These are phyloP conservation scores for Cystobasidium sp. DNA, from an alignment of 1,284 basidiomycete genomes.

Conservation along the genomic window DNA sequence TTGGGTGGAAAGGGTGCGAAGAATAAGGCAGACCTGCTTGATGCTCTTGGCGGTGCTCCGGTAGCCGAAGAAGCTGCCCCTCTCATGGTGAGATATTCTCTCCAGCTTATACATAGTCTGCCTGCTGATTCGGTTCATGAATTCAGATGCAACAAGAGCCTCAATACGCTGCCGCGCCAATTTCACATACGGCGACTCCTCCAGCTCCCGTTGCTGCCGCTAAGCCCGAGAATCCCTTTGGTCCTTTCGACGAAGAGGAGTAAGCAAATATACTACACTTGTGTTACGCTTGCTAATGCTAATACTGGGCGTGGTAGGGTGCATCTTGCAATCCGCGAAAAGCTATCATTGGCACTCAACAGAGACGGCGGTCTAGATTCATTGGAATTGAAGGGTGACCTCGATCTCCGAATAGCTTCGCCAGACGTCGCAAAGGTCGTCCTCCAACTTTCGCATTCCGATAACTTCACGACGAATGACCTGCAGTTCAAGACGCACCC, in stretches of 20 bases:
- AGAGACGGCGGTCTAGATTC: conserved; percentile 89
- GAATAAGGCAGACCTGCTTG: conserved; percentile 73
- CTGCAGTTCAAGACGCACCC: conserved; percentile 97
- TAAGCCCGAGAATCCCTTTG: conserved; percentile 57
- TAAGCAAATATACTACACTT: conserved; percentile 55
- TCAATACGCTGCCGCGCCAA: conserved; percentile 48
- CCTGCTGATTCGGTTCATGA: conserved; percentile 12
- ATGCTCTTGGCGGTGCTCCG: conserved; percentile 77
- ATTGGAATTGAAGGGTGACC: conserved; percentile 90
- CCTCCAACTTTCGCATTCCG: conserved; percentile 69
- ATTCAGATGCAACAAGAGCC: conserved; percentile 45
- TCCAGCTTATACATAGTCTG: conserved; percentile 61
- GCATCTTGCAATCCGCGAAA: conserved; percentile 83
- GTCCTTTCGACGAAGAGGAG: conserved; percentile 78
- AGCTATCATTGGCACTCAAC: conserved; percentile 75
- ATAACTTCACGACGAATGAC: conserved; percentile 69
- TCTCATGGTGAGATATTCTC: conserved; percentile 51
- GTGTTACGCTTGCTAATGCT: neutral
- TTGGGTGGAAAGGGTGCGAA: conserved; percentile 65
- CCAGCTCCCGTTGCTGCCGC: conserved; percentile 48
- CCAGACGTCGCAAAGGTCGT: conserved; percentile 75
- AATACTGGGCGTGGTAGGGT: conserved; percentile 63
- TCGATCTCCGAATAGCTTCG: conserved; percentile 86
- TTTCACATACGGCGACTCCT: conserved; percentile 60
- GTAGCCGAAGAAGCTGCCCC: conserved; percentile 53